Conservation (phyloP, 2,329 filamentous ascomycete species). For the Penicillium sp. region DNA sequence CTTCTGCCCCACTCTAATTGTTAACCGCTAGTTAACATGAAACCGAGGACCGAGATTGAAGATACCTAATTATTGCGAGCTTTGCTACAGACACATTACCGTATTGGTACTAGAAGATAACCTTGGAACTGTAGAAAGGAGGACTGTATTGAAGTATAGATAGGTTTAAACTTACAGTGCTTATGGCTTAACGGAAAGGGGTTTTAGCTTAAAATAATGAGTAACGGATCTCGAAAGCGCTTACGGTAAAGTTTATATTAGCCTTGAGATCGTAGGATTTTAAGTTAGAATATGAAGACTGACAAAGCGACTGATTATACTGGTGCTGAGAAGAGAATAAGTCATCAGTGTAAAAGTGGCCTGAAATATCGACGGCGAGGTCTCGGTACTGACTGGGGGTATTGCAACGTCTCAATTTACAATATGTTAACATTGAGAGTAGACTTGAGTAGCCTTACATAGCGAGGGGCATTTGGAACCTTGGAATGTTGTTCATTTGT, state of each 20-base stretch:
- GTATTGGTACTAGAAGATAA: background rate
- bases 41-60: background rate
- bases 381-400: no score
- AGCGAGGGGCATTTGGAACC: no score
- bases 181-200: background rate
- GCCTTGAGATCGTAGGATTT: no score
- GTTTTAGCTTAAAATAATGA: background rate
- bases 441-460: no score
- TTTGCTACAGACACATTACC: background rate
- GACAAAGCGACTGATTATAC: no score
- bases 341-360: no score
- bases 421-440: no score
- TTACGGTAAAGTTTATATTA: background rate
- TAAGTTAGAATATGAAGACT: no score
- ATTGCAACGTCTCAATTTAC: no score
- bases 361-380: no score
- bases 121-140: background rate
- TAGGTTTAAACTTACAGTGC: background rate
- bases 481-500: no score
- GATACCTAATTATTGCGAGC: background rate
- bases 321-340: no score
- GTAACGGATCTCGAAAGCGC: background rate
- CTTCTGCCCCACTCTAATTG: background rate
- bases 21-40: background rate
- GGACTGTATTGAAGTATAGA: background rate